Evolutionary conservation across 2,329 filamentous ascomycete genomes (phyloP).

Genomic region (Fusarium equiseti): DNA sequence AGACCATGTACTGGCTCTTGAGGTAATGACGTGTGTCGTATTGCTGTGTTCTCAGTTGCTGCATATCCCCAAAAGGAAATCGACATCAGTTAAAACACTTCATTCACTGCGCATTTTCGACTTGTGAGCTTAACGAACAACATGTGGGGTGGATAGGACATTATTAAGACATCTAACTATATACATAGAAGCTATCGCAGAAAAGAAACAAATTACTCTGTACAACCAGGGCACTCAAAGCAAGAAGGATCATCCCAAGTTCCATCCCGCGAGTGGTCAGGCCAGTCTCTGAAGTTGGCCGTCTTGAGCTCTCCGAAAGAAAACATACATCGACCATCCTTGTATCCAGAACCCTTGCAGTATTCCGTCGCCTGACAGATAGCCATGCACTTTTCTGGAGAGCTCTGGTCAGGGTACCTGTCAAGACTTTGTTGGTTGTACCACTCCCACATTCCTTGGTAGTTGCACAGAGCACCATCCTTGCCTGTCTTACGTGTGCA

Average conservation of each 20-base stretch:
- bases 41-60: not conserved
- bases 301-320: conserved; percentile 7
- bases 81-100: not conserved
- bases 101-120: not conserved
- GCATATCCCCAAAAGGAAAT: not conserved
- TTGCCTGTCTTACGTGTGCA: not conserved
- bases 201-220: not conserved
- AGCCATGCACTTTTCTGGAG: conserved; percentile 5
- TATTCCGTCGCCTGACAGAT: conserved; percentile 1
- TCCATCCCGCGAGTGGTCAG: conserved; percentile 8
- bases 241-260: conserved; percentile 14
- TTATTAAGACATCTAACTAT: not conserved
- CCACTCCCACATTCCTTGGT: conserved; percentile 13
- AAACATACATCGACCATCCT: conserved; percentile 15
- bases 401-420: conserved; percentile 11
- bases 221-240: conserved; percentile 8
- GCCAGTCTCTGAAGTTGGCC: not conserved
- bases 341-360: conserved; percentile 10
- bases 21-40: not conserved
- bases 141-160: rapidly evolving
- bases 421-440: conserved; percentile 3
- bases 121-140: too few relatives aligned
- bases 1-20: not conserved
- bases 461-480: not conserved
- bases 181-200: not conserved